Base-by-base conservation (phyloP, 2,329 filamentous ascomycete species). In the Elsinoe ampelina region DNA sequence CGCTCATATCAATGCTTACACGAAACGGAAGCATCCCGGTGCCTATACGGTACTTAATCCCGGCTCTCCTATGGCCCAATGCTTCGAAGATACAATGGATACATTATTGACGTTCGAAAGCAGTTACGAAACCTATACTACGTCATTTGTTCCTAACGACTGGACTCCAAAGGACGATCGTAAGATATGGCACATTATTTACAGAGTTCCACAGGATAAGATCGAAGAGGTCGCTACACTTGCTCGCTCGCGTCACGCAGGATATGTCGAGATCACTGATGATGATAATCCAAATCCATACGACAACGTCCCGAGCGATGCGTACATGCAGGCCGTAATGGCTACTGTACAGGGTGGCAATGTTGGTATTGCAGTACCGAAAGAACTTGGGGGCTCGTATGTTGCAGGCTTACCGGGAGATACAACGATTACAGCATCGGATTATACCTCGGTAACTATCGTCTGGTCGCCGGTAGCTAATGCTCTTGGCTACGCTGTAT, bases 1-100 rank as follows among this genome's bases (percentile, higher is more conserved):
- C 58, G 58, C 36, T 1, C 55, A 60, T 26, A 64, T 66, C 60
- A 65, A 61, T 55, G 12, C 36, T 5, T 39, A 39, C 36, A 39
- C 36, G 2, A 39, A 39, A 11, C 36, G 36, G 2, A 39, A 39
- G 8, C 36, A 39, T 12, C 5, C 11, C 2, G 36, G 36, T 12
- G 36, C 36, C 5, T 39, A 39, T 10, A 39, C 36, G 5, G 36
- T 39, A 19, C 36, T 39, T 8, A 39, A 39, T 39, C 36, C 36
- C 5, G 36, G 36, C 2, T 39, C 36, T 39, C 5, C 36, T 10
- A 39, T 39, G 36, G 36, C 36, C 6, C 36, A 39, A 12, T 39
- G 36, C n/a, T 39, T 11, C 12, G 36, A 39, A n/a, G 36, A 39
- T 12, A 39, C 36, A 4, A 39, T 39, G 36, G 36, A 39, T 10